These are phyloP conservation scores for Metschnikowia similis DNA, from an alignment of 805 yeast species.

Conservation along the genomic window DNA sequence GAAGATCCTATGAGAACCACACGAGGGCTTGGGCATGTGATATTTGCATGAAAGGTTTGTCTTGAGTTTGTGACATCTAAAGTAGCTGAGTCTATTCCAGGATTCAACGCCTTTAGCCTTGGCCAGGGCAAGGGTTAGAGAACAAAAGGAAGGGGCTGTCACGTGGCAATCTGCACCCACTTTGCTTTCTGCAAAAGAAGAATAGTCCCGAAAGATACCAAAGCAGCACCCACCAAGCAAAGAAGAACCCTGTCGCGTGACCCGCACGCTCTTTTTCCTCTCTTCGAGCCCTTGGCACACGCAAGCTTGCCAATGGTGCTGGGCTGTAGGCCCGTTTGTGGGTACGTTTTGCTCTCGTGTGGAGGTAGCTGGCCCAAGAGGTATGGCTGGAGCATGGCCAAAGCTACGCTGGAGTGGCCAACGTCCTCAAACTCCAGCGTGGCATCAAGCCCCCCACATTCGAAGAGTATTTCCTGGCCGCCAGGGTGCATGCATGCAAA, in stretches of 20 bases:
- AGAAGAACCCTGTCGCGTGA: neutral
- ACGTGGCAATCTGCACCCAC: constrained; percentile 13
- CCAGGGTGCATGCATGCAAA: constrained; percentile 81
- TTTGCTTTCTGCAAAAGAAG: constrained; percentile 13
- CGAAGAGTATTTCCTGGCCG: constrained; percentile 65
- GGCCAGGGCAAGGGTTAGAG: neutral
- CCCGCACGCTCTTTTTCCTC: neutral
- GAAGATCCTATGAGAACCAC: too few species aligned
- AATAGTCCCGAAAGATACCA: constrained; percentile 9
- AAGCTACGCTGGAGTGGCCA: constrained; percentile 17
- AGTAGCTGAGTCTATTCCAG: too few species aligned
- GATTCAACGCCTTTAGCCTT: too few species aligned
- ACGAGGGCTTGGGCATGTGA: too few species aligned
- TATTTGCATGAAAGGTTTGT: too few species aligned
- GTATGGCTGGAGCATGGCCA: constrained; percentile 17
- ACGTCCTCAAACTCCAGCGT: constrained; percentile 57
- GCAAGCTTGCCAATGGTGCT: neutral
- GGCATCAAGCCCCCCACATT: constrained; percentile 77
- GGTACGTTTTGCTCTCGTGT: constrained; percentile 1
- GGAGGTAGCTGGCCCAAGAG: constrained; percentile 10
- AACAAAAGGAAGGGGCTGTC: neutral
- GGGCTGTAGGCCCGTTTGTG: neutral
- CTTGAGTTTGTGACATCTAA: too few species aligned
- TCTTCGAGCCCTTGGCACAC: neutral
- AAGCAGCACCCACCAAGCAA: constrained; percentile 4